phyloP scores from a whole-genome alignment of 441 rosid species.

The Viola pubescens region DNA sequence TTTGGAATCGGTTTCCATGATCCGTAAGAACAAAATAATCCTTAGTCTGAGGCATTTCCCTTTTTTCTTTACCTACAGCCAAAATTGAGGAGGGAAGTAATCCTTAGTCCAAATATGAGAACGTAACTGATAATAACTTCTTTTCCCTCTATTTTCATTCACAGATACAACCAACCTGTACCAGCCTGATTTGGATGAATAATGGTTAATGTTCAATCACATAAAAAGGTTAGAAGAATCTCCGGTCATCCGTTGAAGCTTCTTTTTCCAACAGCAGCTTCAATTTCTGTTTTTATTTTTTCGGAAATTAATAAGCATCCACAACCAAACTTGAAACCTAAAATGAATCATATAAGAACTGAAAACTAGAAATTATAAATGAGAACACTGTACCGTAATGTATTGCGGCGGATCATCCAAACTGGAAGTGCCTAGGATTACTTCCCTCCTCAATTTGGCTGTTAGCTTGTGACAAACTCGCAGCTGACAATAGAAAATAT shows the following conservation, averaged over 20 bases:
- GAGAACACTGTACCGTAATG: conserved; percentile 48
- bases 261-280: conserved; percentile 61
- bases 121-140: no score
- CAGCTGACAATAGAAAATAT: conserved; percentile 40
- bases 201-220: no score
- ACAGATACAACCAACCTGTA: no score
- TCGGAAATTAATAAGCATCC: conserved; percentile 5
- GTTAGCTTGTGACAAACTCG: conserved; percentile 90
- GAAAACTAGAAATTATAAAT: background rate
- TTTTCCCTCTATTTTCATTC: no score
- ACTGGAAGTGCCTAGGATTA: conserved; percentile 78
- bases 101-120: no score
- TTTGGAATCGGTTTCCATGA: no score
- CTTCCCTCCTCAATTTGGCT: conserved; percentile 74
- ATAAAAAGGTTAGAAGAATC: conserved; percentile 1
- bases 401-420: conserved; percentile 83
- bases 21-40: no score
- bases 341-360: background rate
- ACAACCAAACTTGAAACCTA: background rate
- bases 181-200: no score
- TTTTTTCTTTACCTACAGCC: no score
- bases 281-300: conserved; percentile 54
- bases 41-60: no score
- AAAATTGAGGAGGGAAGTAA: no score
- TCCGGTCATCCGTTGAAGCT: conserved; percentile 37